Evolutionary conservation across 129 eudicot species (phyloP).

Genomic region (Arctium lappa): DNA sequence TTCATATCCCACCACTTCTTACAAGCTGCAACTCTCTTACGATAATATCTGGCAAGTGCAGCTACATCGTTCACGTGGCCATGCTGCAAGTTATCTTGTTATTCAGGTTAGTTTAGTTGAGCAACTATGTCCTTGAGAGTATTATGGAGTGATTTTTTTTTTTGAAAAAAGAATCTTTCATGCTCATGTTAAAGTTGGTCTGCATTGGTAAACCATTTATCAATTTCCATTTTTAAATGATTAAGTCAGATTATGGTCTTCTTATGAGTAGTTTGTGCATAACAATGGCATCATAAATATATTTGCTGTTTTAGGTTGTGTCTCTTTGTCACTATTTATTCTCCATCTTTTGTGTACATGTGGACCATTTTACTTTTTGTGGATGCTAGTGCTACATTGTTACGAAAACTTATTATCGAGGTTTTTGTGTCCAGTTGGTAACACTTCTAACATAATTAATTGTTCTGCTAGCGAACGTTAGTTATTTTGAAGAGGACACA

Average conservation of each 20-base stretch:
- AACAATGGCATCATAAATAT: neutral
- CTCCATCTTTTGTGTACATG: neutral
- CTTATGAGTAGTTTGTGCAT: neutral
- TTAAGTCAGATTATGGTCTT: neutral
- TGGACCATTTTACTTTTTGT: too few relatives aligned
- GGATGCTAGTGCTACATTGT: too few relatives aligned
- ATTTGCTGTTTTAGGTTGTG: too few relatives aligned
- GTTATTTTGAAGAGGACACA: too few relatives aligned
- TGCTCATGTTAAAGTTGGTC: neutral
- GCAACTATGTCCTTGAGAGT: neutral
- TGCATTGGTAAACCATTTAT: neutral
- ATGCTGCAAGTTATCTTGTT: conserved; percentile 37
- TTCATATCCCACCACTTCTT: conserved; percentile 4
- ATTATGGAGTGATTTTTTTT: neutral
- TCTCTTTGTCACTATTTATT: too few relatives aligned
- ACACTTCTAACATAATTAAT: too few relatives aligned
- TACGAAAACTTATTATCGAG: too few relatives aligned
- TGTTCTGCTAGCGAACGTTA: too few relatives aligned
- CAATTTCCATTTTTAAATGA: neutral
- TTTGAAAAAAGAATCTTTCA: neutral
- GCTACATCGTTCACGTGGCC: conserved; percentile 34
- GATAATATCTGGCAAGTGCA: conserved; percentile 78
- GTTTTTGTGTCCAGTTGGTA: too few relatives aligned
- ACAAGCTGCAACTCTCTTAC: conserved; percentile 70
- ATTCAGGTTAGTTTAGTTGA: conserved; percentile 57